Evolutionary conservation across 352 stramenopile species (phyloP).

Genomic region (Phytophthora citrophthora): DNA sequence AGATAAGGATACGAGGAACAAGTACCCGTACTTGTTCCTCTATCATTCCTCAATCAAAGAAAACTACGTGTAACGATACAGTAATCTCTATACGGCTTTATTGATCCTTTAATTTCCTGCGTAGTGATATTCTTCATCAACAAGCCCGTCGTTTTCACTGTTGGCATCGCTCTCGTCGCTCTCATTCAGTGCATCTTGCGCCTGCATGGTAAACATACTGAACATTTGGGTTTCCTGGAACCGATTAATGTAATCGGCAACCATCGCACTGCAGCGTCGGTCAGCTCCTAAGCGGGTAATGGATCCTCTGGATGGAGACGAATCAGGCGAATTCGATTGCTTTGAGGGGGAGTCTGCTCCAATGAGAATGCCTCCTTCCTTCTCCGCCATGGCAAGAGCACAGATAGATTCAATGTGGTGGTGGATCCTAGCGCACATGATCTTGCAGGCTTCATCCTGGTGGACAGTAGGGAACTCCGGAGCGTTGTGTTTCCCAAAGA

Average conservation of each 20-base stretch:
- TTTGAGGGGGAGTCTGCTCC: constrained; percentile 23
- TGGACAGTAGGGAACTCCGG: constrained; percentile 73
- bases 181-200: constrained; percentile 41
- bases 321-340: constrained; percentile 1
- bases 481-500: constrained; percentile 63
- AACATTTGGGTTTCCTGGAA: constrained; percentile 89
- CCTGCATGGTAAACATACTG: constrained; percentile 65
- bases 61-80: too few species aligned
- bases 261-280: constrained; percentile 54
- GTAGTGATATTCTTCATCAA: constrained; percentile 35
- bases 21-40: too few species aligned
- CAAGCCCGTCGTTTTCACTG: constrained; percentile 35
- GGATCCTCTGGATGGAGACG: constrained; percentile 13
- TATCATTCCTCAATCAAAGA: too few species aligned
- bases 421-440: constrained; percentile 69
- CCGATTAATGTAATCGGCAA: constrained; percentile 62
- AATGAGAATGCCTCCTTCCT: constrained; percentile 20
- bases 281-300: constrained; percentile 24
- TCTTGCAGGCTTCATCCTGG: constrained; percentile 75
- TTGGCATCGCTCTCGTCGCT: constrained; percentile 35
- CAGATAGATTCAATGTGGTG: constrained; percentile 71
- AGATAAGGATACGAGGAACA: too few species aligned
- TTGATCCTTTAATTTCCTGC: neutral
- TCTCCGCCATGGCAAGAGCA: constrained; percentile 47
- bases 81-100: constrained; percentile 4